Evolutionary conservation across 2,329 filamentous ascomycete genomes (phyloP), one percentile per base, ranked within the genome.

Genomic region (Xylariaceae sp.): DNA sequence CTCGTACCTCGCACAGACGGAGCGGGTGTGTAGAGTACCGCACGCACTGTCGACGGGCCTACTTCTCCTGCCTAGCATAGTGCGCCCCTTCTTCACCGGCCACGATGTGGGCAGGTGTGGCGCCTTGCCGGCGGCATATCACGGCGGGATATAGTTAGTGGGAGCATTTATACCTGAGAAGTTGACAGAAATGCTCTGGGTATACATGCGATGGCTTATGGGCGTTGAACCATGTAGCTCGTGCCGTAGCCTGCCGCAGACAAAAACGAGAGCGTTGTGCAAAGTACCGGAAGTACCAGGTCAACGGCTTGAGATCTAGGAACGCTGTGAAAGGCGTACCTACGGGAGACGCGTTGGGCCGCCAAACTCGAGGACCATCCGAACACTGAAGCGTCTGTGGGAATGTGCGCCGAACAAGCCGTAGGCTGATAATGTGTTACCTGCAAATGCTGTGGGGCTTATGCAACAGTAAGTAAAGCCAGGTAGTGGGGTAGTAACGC

Each of bases 391-490:
- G 61, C 60, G 70, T 60, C 66, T 61, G 68, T 73, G 72, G 75
- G 70, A 76, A 74, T 67, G 65, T 72, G 69, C 73, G 70, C 77
- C 76, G 76, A 79, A 76, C 63, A 71, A 75, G 72, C 75, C 76
- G 75, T 72, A 77, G 74, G 75, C 76, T 77, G 75, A 77, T 77
- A 68, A 71, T 73, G 72, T 70, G 70, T 65, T 71, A 69, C 67
- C 65, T 66, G 61, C 63, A 60, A 59, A 63, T 58, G 57, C 52
- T 59, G 68, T 68, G 68, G 69, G 67, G 66, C 66, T 52, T 64
- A 67, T 70, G 64, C 65, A 66, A 70, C 67, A 60, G 66, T 65
- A 69, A 32, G 60, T 59, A 57, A 66, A 65, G 48, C 43, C 50
- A 62, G 49, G 52, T 59, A 50, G 45, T 20, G 29, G 48, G 57